Evolutionary conservation across 2,329 filamentous ascomycete genomes (phyloP).

Genomic region (Ceratocystis ficicola): DNA sequence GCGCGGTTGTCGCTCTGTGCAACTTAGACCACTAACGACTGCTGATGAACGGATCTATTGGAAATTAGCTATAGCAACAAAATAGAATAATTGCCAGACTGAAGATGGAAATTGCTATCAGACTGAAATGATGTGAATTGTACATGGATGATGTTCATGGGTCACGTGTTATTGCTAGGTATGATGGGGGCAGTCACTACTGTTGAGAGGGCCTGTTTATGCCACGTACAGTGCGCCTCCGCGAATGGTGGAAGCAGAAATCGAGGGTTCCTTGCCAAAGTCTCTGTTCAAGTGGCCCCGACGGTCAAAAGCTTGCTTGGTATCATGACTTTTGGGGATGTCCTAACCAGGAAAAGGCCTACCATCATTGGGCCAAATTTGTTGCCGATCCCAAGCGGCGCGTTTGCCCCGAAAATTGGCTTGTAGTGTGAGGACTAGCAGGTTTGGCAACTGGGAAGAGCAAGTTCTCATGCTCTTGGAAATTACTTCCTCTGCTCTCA

Average conservation of each 20-base stretch:
- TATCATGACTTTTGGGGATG: not conserved
- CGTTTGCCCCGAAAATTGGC: not conserved
- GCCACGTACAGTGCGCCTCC: not conserved
- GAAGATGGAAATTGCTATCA: not conserved
- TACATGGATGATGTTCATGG: not conserved
- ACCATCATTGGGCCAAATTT: not conserved
- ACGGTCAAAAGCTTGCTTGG: not conserved
- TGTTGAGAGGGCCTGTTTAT: not conserved
- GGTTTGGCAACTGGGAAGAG: not conserved
- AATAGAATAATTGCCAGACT: constrained; percentile 5
- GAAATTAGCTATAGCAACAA: constrained; percentile 1
- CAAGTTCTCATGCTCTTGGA: too few relatives aligned
- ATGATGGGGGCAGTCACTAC: not conserved
- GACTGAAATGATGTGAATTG: not conserved
- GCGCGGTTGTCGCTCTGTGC: not conserved
- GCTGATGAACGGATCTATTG: not conserved
- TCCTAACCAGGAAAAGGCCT: not conserved
- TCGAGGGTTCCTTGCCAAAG: not conserved
- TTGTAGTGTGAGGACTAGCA: not conserved
- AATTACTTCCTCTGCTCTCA: too few relatives aligned
- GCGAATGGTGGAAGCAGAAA: not conserved
- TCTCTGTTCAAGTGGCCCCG: not conserved
- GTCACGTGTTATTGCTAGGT: not conserved
- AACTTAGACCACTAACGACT: constrained; percentile 16
- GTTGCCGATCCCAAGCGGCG: not conserved